Evolutionary conservation across 352 stramenopile species (phyloP).

Genomic region (Phytophthora foliorum): DNA sequence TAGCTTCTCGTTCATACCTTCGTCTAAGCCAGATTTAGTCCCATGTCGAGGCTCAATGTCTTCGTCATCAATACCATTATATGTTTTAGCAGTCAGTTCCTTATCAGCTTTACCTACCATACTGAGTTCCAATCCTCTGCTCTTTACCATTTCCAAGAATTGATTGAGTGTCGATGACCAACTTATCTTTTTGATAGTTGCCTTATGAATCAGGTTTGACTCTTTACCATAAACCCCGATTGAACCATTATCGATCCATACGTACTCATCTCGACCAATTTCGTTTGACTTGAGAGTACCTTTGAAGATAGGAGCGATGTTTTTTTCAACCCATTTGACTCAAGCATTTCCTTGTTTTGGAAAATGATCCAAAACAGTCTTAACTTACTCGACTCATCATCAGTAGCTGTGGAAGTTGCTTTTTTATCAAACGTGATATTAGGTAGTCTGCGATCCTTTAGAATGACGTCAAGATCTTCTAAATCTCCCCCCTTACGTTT

Average conservation of each 20-base stretch:
- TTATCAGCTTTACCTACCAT: slow-evolving; percentile 12
- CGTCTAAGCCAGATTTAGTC: slow-evolving; percentile 18
- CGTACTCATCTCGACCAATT: background rate
- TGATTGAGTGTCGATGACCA: slow-evolving; percentile 15
- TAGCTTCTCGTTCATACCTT: slow-evolving; percentile 17
- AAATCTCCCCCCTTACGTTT: background rate
- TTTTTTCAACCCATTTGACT: slow-evolving; percentile 13
- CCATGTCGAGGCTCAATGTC: slow-evolving; percentile 18
- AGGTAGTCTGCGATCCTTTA: slow-evolving; percentile 5
- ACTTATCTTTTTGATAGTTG: slow-evolving; percentile 10
- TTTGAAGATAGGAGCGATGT: slow-evolving; percentile 13
- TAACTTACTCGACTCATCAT: background rate
- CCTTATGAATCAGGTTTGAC: slow-evolving; percentile 3
- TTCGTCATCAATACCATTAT: slow-evolving; percentile 2
- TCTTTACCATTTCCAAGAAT: slow-evolving; percentile 16
- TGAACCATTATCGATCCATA: background rate
- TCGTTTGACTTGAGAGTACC: slow-evolving; percentile 14
- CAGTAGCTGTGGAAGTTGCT: slow-evolving; percentile 3
- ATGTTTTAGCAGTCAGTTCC: background rate
- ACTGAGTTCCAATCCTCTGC: slow-evolving; percentile 5
- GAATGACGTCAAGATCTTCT: slow-evolving; percentile 2
- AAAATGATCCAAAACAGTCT: slow-evolving; percentile 14
- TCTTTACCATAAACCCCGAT: slow-evolving; percentile 8
- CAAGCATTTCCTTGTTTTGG: slow-evolving; percentile 6
- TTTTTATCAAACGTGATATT: background rate